Conservation (phyloP, 1,284 basidiomycete species). For the Paramarasmius palmivorus region DNA sequence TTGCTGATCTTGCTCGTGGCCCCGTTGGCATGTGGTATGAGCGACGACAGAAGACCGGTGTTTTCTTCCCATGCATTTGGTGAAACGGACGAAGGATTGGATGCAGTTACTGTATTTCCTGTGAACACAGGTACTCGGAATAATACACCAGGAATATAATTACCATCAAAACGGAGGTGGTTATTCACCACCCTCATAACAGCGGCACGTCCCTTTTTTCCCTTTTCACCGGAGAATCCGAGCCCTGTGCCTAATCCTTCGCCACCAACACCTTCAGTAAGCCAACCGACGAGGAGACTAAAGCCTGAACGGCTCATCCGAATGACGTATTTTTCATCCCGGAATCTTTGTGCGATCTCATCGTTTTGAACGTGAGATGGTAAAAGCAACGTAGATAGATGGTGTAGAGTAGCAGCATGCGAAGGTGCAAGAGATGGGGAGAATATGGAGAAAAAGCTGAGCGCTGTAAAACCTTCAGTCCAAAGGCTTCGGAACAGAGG, state of each 20-base stretch:
- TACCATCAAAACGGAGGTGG: constrained; percentile 89
- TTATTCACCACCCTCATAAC: constrained; percentile 96
- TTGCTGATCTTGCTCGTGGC: constrained; percentile 43
- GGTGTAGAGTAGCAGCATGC: constrained; percentile 77
- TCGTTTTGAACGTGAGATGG: constrained; percentile 87
- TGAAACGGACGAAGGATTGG: constrained; percentile 64
- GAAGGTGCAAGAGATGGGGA: constrained; percentile 68
- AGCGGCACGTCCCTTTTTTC: constrained; percentile 77
- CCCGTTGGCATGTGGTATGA: constrained; percentile 65
- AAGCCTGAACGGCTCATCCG: constrained; percentile 93
- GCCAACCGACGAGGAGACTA: constrained; percentile 91
- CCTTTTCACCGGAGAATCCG: constrained; percentile 80
- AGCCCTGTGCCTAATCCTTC: constrained; percentile 82
- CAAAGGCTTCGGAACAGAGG: constrained; percentile 1
- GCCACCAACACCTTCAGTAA: constrained; percentile 90
- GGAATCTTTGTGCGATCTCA: constrained; percentile 82
- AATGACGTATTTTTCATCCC: constrained; percentile 89
- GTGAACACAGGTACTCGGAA: constrained; percentile 23
- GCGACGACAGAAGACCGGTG: constrained; percentile 76
- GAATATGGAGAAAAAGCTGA: constrained; percentile 76
- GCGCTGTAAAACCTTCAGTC: constrained; percentile 44
- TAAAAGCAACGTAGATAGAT: constrained; percentile 81
- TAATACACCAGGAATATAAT: constrained; percentile 22
- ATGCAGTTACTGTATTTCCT: constrained; percentile 58
- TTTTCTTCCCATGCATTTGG: constrained; percentile 77